phyloP scores from a whole-genome alignment of 2,329 filamentous ascomycete species.

The Elsinoe fawcettii region DNA sequence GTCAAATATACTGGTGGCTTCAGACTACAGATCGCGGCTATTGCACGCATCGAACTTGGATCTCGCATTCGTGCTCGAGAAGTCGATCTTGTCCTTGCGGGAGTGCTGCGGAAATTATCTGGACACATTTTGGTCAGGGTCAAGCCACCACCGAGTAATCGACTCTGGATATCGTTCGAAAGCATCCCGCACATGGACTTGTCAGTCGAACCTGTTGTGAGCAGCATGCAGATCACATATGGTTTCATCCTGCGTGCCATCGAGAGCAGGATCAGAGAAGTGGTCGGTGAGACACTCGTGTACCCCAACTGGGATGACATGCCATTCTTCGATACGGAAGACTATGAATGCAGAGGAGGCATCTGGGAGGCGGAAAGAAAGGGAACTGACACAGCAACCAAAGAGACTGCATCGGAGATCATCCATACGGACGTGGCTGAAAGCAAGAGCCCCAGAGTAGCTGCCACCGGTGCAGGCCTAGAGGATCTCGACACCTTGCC shows the following conservation, averaged over 20 bases:
- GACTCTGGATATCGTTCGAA: constrained; percentile 92
- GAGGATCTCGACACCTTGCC: constrained; percentile 12
- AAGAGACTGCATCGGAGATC: constrained; percentile 14
- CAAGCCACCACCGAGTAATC: constrained; percentile 91
- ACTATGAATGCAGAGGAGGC: constrained; percentile 74
- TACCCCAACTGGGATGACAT: constrained; percentile 93
- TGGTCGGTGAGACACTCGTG: constrained; percentile 85
- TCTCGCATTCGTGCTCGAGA: constrained; percentile 81
- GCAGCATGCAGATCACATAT: constrained; percentile 90
- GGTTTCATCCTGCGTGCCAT: constrained; percentile 86
- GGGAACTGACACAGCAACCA: neutral
- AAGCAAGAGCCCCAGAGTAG: neutral
- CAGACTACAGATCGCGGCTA: constrained; percentile 82
- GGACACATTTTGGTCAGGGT: constrained; percentile 79
- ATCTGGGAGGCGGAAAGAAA: constrained; percentile 51
- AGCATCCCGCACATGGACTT: constrained; percentile 90
- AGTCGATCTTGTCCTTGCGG: constrained; percentile 80
- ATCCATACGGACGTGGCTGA: neutral
- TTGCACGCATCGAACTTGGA: constrained; percentile 83
- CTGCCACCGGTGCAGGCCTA: constrained; percentile 8
- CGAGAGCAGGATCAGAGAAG: constrained; percentile 88
- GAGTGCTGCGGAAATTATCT: constrained; percentile 74
- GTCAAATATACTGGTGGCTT: constrained; percentile 85
- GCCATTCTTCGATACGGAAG: constrained; percentile 75
- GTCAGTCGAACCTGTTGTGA: constrained; percentile 91